Evolutionary conservation across 306 rosid genomes (phyloP).

Genomic region (Quercus glauca): DNA sequence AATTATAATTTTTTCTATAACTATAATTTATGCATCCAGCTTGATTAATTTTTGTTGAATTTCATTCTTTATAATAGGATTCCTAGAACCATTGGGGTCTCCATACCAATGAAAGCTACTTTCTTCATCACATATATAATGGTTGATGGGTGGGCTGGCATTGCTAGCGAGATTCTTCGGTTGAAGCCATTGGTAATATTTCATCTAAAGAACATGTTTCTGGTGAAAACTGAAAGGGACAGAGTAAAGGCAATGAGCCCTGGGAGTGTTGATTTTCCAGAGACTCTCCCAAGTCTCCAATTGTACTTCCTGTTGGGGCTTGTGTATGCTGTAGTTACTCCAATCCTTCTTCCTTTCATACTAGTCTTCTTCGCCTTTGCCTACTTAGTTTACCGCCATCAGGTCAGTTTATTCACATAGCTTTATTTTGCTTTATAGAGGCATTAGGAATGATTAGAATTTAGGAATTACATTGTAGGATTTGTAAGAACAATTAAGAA

Average conservation of each 20-base stretch:
- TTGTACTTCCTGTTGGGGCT: constrained; percentile 90
- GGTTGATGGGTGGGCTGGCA: constrained; percentile 99
- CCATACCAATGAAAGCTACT: constrained; percentile 98
- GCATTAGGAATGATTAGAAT: background rate
- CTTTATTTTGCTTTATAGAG: constrained; percentile 1
- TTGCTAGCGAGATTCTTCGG: constrained; percentile 94
- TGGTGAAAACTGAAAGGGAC: constrained; percentile 96
- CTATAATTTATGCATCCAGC: background rate
- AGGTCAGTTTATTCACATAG: constrained; percentile 49
- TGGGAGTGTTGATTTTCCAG: constrained; percentile 82
- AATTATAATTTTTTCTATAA: background rate
- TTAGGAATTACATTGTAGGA: background rate
- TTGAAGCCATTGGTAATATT: constrained; percentile 85
- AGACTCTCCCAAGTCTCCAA: constrained; percentile 89
- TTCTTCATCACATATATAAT: constrained; percentile 95
- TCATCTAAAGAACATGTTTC: constrained; percentile 88
- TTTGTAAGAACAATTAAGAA: background rate
- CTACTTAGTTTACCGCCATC: constrained; percentile 95
- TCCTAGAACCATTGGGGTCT: constrained; percentile 93
- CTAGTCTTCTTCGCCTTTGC: constrained; percentile 92
- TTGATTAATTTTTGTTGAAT: constrained; percentile 6
- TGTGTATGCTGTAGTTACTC: constrained; percentile 94
- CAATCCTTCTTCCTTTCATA: constrained; percentile 94
- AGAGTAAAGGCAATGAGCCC: constrained; percentile 87
- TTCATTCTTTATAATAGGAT: constrained; percentile 49